Evolutionary conservation across 768 basidiomycete species (phyloP), one percentile per base, ranked within the genome.

Genomic region (Astraeus odoratus): DNA sequence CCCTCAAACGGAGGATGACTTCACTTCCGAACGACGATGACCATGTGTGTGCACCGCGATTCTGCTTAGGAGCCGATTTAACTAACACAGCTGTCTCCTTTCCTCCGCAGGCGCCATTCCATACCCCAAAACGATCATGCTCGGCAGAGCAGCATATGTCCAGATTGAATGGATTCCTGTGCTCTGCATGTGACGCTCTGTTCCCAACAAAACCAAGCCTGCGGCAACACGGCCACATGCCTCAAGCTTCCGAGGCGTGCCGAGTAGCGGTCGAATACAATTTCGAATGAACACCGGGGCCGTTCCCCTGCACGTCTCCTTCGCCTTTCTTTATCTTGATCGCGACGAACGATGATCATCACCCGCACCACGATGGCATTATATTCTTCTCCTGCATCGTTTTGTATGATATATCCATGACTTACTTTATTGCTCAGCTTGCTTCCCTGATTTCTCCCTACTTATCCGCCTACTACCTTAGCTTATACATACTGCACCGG

Each of bases 191-290:
- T 57, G 84, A 88, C 56, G 68, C 77, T 19, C 74, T 69, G 49
- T 87, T 88, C 58, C 61, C 73, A 39, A 75, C 79, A 8, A 71
- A 61, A n/a, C 72, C 79, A 43, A 66, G 72, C 53, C 73, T 88
- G 10, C 73, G 73, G 42, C 75, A 74, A 50, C 85, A 88, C 56
- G 84, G 80, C 18, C 66, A 56, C 31, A 66, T 71, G n/a, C 56
- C 72, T 8, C 60, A 67, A 23, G 66, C 70, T n/a, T 76, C 75
- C 56, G 82, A 85, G 56, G 86, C 85, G 6, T 88, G 86, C 56
- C 75, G 73, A 47, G 74, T 74, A 42, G 85, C 85, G 9, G 85
- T 86, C 56, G 78, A 81, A 51, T 88, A 88, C 61, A 76, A 77
- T 19, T 77, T 87, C 47, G 86, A 88, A 60, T 69, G 51, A 66